These are phyloP conservation scores for Leucocoprinus gongylophorus DNA, from an alignment of 1,284 basidiomycete genomes.

Conservation along the genomic window DNA sequence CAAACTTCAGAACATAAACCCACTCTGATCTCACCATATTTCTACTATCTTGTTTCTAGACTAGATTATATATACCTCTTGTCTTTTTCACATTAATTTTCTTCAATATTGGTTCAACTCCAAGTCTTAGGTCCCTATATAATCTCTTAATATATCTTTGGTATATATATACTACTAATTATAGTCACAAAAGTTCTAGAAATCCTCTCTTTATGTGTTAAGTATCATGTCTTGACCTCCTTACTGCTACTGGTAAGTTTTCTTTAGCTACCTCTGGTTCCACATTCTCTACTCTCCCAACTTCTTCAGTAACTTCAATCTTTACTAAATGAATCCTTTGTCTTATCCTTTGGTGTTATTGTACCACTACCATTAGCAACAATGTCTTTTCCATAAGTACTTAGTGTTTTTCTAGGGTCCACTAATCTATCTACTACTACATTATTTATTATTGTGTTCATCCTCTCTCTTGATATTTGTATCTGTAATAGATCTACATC, in stretches of 20 bases:
- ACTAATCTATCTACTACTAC: neutral
- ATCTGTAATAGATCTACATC: neutral
- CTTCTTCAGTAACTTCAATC: no score
- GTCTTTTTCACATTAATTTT: constrained; percentile 1
- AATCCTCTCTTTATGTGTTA: no score
- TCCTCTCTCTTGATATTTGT: neutral
- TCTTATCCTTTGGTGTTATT: no score
- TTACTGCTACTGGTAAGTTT: neutral
- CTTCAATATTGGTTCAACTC: neutral
- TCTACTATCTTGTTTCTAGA: no score
- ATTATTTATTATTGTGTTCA: neutral
- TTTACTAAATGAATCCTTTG: no score
- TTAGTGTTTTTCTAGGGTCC: no score
- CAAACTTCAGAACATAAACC: constrained; percentile 8
- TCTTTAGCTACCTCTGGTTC: neutral
- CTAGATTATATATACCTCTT: neutral
- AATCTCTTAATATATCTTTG: constrained; percentile 13
- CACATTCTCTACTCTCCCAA: neutral
- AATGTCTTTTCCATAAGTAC: no score
- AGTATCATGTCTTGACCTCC: neutral
- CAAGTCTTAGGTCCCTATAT: constrained; percentile 15
- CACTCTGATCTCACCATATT: neutral
- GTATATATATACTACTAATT: neutral
- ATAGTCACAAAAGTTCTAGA: neutral
- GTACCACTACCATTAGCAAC: no score